Evolutionary conservation across 108 stramenopile species (phyloP), one percentile per base, ranked within the genome.

Genomic region (Nitzschia sp.): DNA sequence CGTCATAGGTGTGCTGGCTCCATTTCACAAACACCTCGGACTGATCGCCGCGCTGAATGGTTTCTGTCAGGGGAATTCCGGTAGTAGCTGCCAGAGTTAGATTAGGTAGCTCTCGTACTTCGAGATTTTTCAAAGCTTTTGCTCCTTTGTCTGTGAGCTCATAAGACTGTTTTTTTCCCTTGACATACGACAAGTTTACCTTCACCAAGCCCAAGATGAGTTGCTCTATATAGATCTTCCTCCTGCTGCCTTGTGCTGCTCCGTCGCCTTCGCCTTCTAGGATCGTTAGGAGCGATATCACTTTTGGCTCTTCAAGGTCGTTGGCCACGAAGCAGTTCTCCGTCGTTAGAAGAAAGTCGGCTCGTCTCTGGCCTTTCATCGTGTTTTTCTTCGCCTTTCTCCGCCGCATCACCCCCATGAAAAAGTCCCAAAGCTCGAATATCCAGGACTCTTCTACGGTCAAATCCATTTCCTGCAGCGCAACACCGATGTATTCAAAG

Each of bases 381-480:
- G 79, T 42, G 26, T 62, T 73, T 28, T 54, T 51, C 48, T 67
- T 77, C 33, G 71, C 61, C 63, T 78, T 76, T 2, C 74, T 71
- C 48, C 78, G 71, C 60, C 73, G 62, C 62, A 74, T 33, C n/a
- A 86, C 72, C 19, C 76, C 74, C 17, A 83, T 61, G 27, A 85
- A 80, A 66, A 91, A 90, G 21, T 86, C 81, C 85, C 83, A 89
- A 3, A 94, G 30, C 62, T 94, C 89, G 63, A 77, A 87, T 17
- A 94, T 58, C 70, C 82, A 83, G 9, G 74, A 28, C 64, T 94
- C 89, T 62, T 94, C 92, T 18, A 94, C 77, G 33, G 85, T 89
- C 21, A 94, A 51, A 78, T 94, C 92, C 79, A 94, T 78, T 67
- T 94, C 89, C 72, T 87, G 83, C n/a, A 93, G 58, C 2, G 72